These are phyloP conservation scores for Hypoxylon crocopeplum DNA, from an alignment of 495 filamentous ascomycete genomes.

Conservation along the genomic window DNA sequence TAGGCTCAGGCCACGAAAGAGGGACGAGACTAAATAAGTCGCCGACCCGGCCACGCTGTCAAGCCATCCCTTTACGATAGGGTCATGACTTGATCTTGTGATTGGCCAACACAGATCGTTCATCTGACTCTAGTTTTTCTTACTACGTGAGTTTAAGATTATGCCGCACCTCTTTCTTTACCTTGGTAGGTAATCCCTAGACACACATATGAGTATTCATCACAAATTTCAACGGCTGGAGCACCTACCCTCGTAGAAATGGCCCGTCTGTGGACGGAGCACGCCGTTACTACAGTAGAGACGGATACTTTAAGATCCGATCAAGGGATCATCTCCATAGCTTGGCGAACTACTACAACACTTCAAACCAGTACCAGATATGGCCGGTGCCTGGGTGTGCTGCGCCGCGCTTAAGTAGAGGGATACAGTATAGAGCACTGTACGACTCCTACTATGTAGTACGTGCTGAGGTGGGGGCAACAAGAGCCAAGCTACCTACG, in stretches of 20 bases:
- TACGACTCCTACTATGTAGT: constrained; percentile 11
- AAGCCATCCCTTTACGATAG: constrained; percentile 33
- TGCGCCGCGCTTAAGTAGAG: constrained; percentile 21
- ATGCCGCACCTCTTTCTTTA: too few species aligned
- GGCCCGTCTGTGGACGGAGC: constrained; percentile 8
- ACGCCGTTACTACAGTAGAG: constrained; percentile 20
- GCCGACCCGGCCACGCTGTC: constrained; percentile 41
- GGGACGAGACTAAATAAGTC: constrained; percentile 34
- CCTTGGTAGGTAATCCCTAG: too few species aligned
- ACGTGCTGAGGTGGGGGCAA: constrained; percentile 24
- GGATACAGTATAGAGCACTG: constrained; percentile 1
- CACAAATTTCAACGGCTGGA: too few species aligned
- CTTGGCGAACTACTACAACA: constrained; percentile 23
- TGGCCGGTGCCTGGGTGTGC: constrained; percentile 12
- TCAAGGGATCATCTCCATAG: constrained; percentile 23
- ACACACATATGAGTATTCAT: too few species aligned
- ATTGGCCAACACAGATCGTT: constrained; percentile 24
- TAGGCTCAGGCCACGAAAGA: constrained; percentile 37
- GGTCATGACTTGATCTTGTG: constrained; percentile 17
- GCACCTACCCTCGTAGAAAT: too few species aligned
- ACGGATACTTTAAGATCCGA: constrained; percentile 32
- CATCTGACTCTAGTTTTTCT: constrained; percentile 27
- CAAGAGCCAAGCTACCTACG: constrained; percentile 21
- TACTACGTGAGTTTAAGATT: too few species aligned
- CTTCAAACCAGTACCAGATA: constrained; percentile 27